Percentiles rank a stretch among this genome's conserved stretches.
Evolutionary conservation across 2,329 filamentous ascomycete genomes (phyloP).

Genomic region (Mariannaea sp.): DNA sequence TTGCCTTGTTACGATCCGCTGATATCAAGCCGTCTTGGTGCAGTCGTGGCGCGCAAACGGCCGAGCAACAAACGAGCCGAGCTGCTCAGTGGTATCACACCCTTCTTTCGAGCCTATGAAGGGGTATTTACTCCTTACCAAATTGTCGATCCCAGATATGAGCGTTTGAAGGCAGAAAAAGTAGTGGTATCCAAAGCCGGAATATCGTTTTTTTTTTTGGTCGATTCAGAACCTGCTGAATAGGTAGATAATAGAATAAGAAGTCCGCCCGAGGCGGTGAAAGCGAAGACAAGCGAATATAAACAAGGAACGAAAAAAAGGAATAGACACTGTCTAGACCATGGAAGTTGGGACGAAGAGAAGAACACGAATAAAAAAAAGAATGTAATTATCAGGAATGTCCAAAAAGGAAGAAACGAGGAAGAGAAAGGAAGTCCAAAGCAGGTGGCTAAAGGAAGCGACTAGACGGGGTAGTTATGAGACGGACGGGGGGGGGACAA

Average conservation of each 20-base stretch:
- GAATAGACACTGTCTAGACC: conserved; percentile 32
- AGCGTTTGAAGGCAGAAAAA: not conserved
- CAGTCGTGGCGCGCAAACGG: not conserved
- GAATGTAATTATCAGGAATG: not conserved
- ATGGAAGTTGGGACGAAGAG: conserved; percentile 24
- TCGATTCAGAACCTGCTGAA: conserved; percentile 63
- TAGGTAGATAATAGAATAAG: not conserved
- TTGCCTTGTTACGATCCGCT: not conserved
- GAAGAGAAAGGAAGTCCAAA: conserved; percentile 10
- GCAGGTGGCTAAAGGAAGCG: not conserved
- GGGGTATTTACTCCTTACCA: no score
- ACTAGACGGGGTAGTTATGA: conserved; percentile 11
- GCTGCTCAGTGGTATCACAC: not conserved
- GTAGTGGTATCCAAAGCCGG: not conserved
- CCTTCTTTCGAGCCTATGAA: not conserved
- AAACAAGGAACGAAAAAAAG: conserved; percentile 34
- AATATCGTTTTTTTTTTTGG: not conserved
- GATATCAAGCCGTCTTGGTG: not conserved
- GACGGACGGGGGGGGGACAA: conserved; percentile 13
- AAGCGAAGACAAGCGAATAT: conserved; percentile 35
- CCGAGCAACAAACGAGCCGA: not conserved
- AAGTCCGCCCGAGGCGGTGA: conserved; percentile 16
- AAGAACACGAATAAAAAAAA: not conserved
- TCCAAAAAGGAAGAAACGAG: conserved; percentile 31
- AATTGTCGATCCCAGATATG: not conserved